A percentile compares a stretch with the other conserved stretches of the same genome.
Evolutionary conservation across 2,329 filamentous ascomycete genomes (phyloP).

Genomic region (Colletotrichum phormii): DNA sequence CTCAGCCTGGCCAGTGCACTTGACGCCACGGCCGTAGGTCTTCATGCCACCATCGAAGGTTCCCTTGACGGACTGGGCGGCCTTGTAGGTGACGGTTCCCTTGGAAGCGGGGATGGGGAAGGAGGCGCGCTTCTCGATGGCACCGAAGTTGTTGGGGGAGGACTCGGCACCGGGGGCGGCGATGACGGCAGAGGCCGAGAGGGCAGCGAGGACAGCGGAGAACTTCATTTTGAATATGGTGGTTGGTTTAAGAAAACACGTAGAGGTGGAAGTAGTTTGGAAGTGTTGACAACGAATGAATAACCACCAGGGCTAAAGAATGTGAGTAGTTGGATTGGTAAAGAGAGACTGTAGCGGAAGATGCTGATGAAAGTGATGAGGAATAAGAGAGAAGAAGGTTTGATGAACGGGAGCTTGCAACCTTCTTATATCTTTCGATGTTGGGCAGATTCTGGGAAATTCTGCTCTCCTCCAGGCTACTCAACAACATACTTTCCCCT

Average conservation of each 20-base stretch:
- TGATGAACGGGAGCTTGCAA: background rate
- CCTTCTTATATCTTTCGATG: conserved; percentile 24
- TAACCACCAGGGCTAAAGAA: conserved; percentile 42
- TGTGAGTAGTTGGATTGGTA: conserved; percentile 43
- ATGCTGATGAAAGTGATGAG: conserved; percentile 27
- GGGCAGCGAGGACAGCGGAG: conserved; percentile 38
- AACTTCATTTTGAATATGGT: conserved; percentile 41
- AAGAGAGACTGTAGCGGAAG: conserved; percentile 37
- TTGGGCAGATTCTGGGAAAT: background rate
- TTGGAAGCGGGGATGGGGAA: conserved; percentile 45
- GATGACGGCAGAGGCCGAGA: conserved; percentile 38
- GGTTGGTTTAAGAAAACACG: conserved; percentile 27
- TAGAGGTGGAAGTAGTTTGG: conserved; percentile 19
- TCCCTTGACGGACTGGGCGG: conserved; percentile 38
- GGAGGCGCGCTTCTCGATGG: conserved; percentile 39
- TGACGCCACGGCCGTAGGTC: conserved; percentile 53
- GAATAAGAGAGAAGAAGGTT: background rate
- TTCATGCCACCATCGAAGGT: conserved; percentile 45
- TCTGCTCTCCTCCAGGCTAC: background rate
- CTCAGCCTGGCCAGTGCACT: conserved; percentile 56
- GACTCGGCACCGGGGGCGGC: conserved; percentile 37
- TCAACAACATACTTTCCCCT: background rate
- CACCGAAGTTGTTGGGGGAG: conserved; percentile 29
- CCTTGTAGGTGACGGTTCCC: conserved; percentile 41
- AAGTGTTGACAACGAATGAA: conserved; percentile 27